Base-by-base conservation (phyloP, 768 basidiomycete species). In the Lentinula aciculospora region DNA sequence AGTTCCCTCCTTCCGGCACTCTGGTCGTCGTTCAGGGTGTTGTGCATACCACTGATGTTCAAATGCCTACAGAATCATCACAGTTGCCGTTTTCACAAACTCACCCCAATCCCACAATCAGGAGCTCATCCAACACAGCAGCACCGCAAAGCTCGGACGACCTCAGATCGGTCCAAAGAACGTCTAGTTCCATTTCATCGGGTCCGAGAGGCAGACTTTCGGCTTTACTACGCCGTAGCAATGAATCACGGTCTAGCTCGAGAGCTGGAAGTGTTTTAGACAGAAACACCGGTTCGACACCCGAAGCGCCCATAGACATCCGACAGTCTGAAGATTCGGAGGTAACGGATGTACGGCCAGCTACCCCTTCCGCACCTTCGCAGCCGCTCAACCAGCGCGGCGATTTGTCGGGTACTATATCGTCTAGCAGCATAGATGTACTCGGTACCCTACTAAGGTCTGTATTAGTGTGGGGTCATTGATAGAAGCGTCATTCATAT, bases 1-100 rank as follows among this genome's bases (percentile, higher is more conserved):
- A 63, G 37, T 51, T 61, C 61, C 63, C 61, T 63, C 62, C 65
- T 59, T 59, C 88, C 0, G 88, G 89, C 13, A 89, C 89, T 2
- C 77, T 92, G 3, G 89, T 92, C 25, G 87, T 92, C 34, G 89
- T 92, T 0, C 89, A 92, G 69, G 89, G 89, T 49, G 88, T 90
- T 39, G 88, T 90, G 0, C 88, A 90, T 61, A 89, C 88, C 0
- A 85, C 85, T 3, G 88, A 89, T 68, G 78, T 81, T 27, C 76
- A 83, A 1, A 74, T 77, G 21, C 57, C 69, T 34, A 56, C 54
- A 21, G 36, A 34, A 13, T 25, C 25, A 39, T 34, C 29, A 17
- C 31, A 4, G n/a, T 21, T 7, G 5, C 17, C 37, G 17, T 27
- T 28, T 23, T 1, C 51, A 27, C 51, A 53, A 15, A 19, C 32